phyloP scores from a whole-genome alignment of 2,329 filamentous ascomycete species.

The Aureobasidium sp. region DNA sequence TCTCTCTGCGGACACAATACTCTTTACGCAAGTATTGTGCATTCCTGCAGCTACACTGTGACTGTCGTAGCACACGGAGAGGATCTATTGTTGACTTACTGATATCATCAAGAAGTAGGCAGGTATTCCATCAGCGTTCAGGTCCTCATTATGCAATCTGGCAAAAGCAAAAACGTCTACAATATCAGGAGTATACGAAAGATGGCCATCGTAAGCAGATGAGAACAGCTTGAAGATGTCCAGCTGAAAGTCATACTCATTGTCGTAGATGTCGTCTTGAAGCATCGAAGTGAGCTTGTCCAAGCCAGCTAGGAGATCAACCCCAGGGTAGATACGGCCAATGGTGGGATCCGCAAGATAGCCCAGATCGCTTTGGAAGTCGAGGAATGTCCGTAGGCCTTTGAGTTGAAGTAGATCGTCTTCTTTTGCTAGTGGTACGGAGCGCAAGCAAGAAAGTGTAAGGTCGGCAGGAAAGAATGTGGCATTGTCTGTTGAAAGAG shows the following conservation, averaged over 20 bases:
- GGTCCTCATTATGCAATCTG: conserved; percentile 4
- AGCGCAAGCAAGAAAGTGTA: conserved; percentile 26
- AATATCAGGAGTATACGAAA: conserved; percentile 32
- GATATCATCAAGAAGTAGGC: neutral
- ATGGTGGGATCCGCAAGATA: conserved; percentile 31
- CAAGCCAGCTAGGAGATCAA: conserved; percentile 34
- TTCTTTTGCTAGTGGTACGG: conserved; percentile 31
- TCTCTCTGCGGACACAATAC: too few species aligned
- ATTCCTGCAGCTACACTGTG: too few species aligned
- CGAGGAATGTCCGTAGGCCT: conserved; percentile 29
- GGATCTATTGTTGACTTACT: neutral
- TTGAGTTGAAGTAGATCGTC: conserved; percentile 29
- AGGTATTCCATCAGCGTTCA: neutral
- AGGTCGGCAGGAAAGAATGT: neutral
- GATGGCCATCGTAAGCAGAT: conserved; percentile 36
- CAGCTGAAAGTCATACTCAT: conserved; percentile 36
- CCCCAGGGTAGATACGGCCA: conserved; percentile 30
- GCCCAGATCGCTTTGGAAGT: conserved; percentile 35
- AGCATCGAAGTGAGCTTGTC: conserved; percentile 30
- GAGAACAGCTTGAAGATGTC: conserved; percentile 30
- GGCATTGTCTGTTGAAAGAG: neutral
- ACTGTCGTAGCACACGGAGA: too few species aligned
- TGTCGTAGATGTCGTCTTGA: conserved; percentile 26
- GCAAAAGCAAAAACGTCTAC: conserved; percentile 32
- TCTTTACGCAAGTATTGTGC: too few species aligned